A percentile compares a stretch with the other conserved stretches of the same genome.
Conservation (phyloP, 768 basidiomycete species). For the Termitomyces sp. region DNA sequence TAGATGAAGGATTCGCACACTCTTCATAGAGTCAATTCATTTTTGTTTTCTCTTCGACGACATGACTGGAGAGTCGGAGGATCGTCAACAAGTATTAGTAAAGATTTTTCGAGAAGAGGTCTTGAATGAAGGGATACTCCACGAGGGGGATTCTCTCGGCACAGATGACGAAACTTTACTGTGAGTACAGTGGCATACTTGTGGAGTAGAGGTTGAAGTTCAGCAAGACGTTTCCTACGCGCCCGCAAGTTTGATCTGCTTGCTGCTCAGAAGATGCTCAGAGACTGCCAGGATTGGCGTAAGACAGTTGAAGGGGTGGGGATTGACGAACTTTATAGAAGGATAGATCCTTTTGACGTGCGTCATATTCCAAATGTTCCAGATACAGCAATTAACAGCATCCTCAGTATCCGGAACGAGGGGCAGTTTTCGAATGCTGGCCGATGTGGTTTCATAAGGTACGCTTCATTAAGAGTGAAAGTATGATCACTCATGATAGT, state of each 20-base stretch:
- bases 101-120: constrained; percentile 47
- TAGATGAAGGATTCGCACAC: not conserved
- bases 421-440: constrained; percentile 69
- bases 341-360: constrained; percentile 68
- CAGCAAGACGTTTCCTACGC: constrained; percentile 64
- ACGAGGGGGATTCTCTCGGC: constrained; percentile 58
- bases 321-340: constrained; percentile 57
- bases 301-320: constrained; percentile 58
- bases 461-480: constrained; percentile 9
- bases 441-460: constrained; percentile 80
- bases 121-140: constrained; percentile 47
- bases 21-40: not conserved
- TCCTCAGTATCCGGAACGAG: constrained; percentile 63
- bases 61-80: constrained; percentile 9
- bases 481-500: not conserved
- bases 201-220: not conserved
- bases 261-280: constrained; percentile 61
- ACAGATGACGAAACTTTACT: constrained; percentile 54
- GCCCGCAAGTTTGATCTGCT: constrained; percentile 61
- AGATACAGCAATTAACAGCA: not conserved
- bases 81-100: constrained; percentile 31
- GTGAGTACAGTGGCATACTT: constrained; percentile 28
- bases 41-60: not conserved
- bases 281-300: constrained; percentile 66
- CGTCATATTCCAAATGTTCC: constrained; percentile 19